Percentiles rank a stretch among this genome's conserved stretches.
Evolutionary conservation across 805 yeast species (phyloP).

Genomic region (Saturnispora kantuleensis): DNA sequence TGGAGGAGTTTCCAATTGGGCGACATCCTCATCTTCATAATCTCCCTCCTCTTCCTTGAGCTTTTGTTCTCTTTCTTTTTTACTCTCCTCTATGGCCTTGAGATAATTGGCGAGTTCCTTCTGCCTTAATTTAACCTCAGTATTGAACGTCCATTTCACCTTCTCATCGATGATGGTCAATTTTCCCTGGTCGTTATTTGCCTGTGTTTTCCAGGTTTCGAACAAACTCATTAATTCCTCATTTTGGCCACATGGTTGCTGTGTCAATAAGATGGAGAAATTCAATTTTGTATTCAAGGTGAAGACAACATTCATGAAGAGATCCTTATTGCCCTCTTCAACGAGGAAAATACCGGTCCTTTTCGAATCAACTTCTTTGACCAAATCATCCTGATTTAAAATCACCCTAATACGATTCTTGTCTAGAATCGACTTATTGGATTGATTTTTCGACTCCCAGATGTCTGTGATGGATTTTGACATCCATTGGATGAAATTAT

Average conservation of each 20-base stretch:
- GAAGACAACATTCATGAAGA: constrained; percentile 38
- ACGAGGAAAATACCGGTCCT: constrained; percentile 54
- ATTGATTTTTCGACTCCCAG: constrained; percentile 59
- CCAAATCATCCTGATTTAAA: constrained; percentile 25
- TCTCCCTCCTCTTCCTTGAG: constrained; percentile 23
- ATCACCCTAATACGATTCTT: constrained; percentile 43
- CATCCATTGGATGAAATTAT: constrained; percentile 94
- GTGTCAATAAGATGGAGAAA: constrained; percentile 69
- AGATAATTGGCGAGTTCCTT: constrained; percentile 41
- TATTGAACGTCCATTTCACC: constrained; percentile 26
- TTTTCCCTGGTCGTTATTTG: constrained; percentile 43
- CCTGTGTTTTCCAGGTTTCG: constrained; percentile 33
- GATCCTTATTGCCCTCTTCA: constrained; percentile 54
- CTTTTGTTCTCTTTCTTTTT: constrained; percentile 31
- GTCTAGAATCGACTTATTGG: constrained; percentile 68
- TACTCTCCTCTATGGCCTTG: constrained; percentile 34
- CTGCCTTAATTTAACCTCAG: constrained; percentile 42
- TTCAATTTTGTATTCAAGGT: constrained; percentile 53
- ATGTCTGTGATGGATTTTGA: constrained; percentile 72
- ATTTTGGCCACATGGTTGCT: constrained; percentile 38
- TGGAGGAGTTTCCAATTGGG: too few relatives aligned
- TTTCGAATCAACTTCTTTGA: constrained; percentile 1
- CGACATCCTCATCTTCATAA: constrained; percentile 17
- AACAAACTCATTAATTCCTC: constrained; percentile 44
- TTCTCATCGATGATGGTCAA: constrained; percentile 43